These are phyloP conservation scores for Cladosporium sp. DNA, from an alignment of 2,329 filamentous ascomycete species.

Conservation along the genomic window DNA sequence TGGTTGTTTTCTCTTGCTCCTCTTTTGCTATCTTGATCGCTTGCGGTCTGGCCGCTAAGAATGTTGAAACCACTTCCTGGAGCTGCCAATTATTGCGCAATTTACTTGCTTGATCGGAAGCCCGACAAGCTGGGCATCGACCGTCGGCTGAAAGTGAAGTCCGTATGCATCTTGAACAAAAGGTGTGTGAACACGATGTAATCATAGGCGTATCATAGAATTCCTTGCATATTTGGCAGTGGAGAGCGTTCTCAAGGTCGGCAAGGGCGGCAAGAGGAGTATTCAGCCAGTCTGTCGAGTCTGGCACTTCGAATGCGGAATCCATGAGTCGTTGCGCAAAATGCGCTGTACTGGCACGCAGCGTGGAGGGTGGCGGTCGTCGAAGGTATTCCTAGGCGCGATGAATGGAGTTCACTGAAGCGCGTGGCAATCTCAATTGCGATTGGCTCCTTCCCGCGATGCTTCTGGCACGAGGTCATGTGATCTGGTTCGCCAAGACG, in stretches of 20 bases:
- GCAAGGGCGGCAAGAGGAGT: conserved; percentile 65
- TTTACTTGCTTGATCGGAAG: conserved; percentile 75
- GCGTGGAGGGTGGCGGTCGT: not conserved
- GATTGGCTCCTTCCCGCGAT: not conserved
- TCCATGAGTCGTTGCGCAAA: conserved; percentile 8
- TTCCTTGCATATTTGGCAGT: conserved; percentile 97
- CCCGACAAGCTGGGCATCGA: conserved; percentile 81
- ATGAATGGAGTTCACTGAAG: no score
- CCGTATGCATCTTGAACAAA: conserved; percentile 94
- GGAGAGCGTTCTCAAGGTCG: conserved; percentile 75
- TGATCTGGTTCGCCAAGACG: no score
- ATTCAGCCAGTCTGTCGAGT: conserved; percentile 80
- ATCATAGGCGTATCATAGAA: conserved; percentile 94
- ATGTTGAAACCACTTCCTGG: conserved; percentile 78
- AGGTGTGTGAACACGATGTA: conserved; percentile 91
- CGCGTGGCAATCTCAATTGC: no score
- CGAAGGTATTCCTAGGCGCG: not conserved
- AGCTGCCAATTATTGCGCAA: conserved; percentile 80
- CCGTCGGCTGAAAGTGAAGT: conserved; percentile 77
- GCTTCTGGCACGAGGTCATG: no score
- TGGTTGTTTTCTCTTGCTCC: conserved; percentile 21
- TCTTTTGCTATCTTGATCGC: conserved; percentile 61
- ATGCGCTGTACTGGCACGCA: no score
- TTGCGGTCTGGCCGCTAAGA: conserved; percentile 59
- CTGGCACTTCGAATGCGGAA: conserved; percentile 49